A percentile compares a stretch with the other conserved stretches of the same genome.
Evolutionary conservation across 345 rosid species (phyloP).

Genomic region (Euphorbia tirucalli): DNA sequence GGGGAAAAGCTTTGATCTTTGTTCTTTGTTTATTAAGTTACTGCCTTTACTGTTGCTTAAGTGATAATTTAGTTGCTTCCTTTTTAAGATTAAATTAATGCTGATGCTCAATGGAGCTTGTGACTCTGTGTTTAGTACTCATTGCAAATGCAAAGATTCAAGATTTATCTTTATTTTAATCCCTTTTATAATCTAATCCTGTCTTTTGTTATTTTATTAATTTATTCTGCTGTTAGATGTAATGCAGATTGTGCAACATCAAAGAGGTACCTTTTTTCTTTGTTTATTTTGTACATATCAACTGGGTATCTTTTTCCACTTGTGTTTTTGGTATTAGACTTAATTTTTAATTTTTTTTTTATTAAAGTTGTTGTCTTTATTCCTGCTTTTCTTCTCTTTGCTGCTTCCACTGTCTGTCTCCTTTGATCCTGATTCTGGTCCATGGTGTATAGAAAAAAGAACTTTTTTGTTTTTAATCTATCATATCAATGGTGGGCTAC

Average conservation of each 20-base stretch:
- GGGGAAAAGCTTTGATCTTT: slow-evolving; percentile 16
- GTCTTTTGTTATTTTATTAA: neutral
- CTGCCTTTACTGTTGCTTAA: slow-evolving; percentile 8
- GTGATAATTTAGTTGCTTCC: slow-evolving; percentile 17
- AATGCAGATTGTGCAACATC: slow-evolving; percentile 18
- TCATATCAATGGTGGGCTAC: neutral
- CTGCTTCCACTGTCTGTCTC: slow-evolving; percentile 6
- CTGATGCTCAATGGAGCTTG: slow-evolving; percentile 13
- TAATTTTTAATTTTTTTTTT: neutral
- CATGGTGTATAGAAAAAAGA: slow-evolving; percentile 1
- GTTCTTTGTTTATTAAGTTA: slow-evolving; percentile 20
- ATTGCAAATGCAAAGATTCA: slow-evolving; percentile 39
- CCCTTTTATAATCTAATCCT: neutral
- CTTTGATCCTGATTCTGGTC: slow-evolving; percentile 5
- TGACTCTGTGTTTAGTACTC: slow-evolving; percentile 26
- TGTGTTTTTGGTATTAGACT: neutral
- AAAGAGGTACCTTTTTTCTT: neutral
- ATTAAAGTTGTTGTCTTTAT: slow-evolving; percentile 4
- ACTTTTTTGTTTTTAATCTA: neutral
- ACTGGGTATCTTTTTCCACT: slow-evolving; percentile 3
- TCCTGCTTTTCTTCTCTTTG: neutral
- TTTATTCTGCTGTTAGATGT: slow-evolving; percentile 26
- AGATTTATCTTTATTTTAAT: slow-evolving; percentile 24
- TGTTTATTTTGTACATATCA: neutral
- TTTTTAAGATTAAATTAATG: slow-evolving; percentile 22